Base-by-base conservation (phyloP, 306 rosid species). In the Neltuma alba region DNA sequence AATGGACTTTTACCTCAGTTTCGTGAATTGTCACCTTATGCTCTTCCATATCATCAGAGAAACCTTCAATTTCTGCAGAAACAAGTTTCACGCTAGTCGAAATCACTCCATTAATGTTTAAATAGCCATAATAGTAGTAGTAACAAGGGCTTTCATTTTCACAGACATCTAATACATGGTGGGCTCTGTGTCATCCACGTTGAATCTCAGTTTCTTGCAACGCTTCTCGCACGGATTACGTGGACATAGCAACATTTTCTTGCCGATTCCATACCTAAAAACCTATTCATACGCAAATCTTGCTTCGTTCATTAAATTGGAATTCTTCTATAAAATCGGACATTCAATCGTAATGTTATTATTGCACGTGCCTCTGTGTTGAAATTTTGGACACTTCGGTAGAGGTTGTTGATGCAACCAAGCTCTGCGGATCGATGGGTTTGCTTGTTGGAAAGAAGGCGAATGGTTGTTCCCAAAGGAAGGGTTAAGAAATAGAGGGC, bases 31-130 rank as follows among this genome's bases (percentile, higher is more conserved):
- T 33, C 36, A 33, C 36, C 36, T 33, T 33, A 33, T 33, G 36
- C 36, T 33, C 36, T 33, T 33, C 36, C 36, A 33, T 2, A 33
- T 33, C 36, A 4, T 33, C 36, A 33, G 36, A 7, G 78, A 71
- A 11, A 74, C 60, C 68, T 78, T 68, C 65, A 85, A 21, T 34
- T 85, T 78, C 23, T 81, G 80, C 33, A 81, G 42, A 23, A 81
- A 73, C 2, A 0, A 81, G 2, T 41, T n/a, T n/a, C n/a, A n/a
- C n/a, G 85, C 66, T 9, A 83, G 83, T 30, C 81, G 36, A 33
- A 33, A 33, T 33, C 36, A 84, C 70, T 15, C 63, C 33, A 23
- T 54, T 7, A 5, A 5, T n/a, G 60, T 6, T 52, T 20, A 45
- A 9, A n/a, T 52, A 52, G 2, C 30, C 30, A 54, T 21, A 21